phyloP scores from a whole-genome alignment of 306 rosid genomes.

The Urtica urens region DNA sequence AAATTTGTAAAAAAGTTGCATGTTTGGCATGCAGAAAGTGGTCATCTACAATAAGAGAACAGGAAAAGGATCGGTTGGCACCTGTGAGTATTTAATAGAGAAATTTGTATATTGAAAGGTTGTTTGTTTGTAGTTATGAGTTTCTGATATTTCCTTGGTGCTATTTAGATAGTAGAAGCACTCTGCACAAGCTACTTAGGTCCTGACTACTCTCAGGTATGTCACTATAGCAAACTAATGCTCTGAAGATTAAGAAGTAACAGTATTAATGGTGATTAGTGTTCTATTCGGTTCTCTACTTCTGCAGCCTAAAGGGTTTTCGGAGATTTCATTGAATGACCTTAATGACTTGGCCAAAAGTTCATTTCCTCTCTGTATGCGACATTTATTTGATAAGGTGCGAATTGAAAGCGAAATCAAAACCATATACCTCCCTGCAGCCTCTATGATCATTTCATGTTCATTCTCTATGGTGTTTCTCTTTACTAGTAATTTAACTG shows the following conservation, averaged over 20 bases:
- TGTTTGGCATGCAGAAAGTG: slow-evolving; percentile 66
- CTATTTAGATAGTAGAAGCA: slow-evolving; percentile 77
- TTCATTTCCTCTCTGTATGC: slow-evolving; percentile 95
- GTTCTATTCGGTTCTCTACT: slow-evolving; percentile 17
- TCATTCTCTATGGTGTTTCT: not conserved
- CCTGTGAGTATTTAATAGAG: slow-evolving; percentile 51
- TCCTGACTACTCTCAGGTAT: slow-evolving; percentile 85
- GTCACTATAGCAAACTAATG: slow-evolving; percentile 12
- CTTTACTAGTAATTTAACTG: slow-evolving; percentile 10
- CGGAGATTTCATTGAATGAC: slow-evolving; percentile 64
- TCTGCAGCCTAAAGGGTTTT: slow-evolving; percentile 59
- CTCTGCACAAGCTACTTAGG: slow-evolving; percentile 78
- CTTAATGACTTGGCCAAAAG: slow-evolving; percentile 69
- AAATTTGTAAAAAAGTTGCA: slow-evolving; percentile 18
- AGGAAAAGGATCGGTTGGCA: slow-evolving; percentile 68
- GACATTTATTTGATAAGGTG: slow-evolving; percentile 89
- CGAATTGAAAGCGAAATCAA: slow-evolving; percentile 13
- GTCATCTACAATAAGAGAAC: slow-evolving; percentile 68
- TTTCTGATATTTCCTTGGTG: slow-evolving; percentile 20
- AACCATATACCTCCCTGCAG: not conserved
- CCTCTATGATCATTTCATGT: slow-evolving; percentile 11
- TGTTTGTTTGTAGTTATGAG: slow-evolving; percentile 10
- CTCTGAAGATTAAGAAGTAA: slow-evolving; percentile 4
- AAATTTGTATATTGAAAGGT: slow-evolving; percentile 1
- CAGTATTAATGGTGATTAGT: slow-evolving; percentile 13